Percentiles rank a stretch among this genome's conserved stretches.
Conservation (phyloP, 2,329 filamentous ascomycete genomes). For the Falciphora oryzae region DNA sequence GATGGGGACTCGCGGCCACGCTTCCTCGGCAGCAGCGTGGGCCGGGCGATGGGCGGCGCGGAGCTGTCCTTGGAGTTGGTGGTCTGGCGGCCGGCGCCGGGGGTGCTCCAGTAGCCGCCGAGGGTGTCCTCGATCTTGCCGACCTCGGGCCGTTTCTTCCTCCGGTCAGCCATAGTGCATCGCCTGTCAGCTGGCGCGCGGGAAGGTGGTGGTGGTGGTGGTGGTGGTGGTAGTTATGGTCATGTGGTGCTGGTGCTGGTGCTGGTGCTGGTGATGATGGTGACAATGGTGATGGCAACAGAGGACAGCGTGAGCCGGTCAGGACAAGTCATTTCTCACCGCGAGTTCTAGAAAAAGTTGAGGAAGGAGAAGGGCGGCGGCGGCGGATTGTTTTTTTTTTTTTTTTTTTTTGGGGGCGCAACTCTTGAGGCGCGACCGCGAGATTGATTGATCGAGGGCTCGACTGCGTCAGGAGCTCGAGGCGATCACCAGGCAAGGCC, state of each 20-base stretch:
- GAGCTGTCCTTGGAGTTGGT: slow-evolving; percentile 1
- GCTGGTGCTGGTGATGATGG: not conserved
- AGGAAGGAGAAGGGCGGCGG: not conserved
- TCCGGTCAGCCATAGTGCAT: not conserved
- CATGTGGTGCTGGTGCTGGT: not conserved
- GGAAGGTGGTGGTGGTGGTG: no score
- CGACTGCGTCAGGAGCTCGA: not conserved
- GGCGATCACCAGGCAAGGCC: not conserved
- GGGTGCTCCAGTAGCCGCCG: not conserved
- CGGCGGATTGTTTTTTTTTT: not conserved
- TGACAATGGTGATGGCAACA: not conserved
- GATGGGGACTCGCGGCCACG: not conserved
- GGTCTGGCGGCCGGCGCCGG: not conserved
- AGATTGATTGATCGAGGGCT: not conserved
- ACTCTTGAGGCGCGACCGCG: not conserved
- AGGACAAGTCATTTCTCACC: slow-evolving; percentile 1
- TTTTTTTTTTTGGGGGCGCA: no score
- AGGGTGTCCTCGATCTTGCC: not conserved
- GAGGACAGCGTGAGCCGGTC: no score
- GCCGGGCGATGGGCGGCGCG: not conserved
- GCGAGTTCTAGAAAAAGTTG: not conserved
- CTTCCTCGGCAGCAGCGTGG: not conserved
- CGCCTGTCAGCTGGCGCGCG: not conserved
- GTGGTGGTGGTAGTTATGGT: not conserved
- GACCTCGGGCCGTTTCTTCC: not conserved